These are phyloP conservation scores for Penicillium hesseltinei DNA, from an alignment of 2,329 filamentous ascomycete species.

Conservation along the genomic window DNA sequence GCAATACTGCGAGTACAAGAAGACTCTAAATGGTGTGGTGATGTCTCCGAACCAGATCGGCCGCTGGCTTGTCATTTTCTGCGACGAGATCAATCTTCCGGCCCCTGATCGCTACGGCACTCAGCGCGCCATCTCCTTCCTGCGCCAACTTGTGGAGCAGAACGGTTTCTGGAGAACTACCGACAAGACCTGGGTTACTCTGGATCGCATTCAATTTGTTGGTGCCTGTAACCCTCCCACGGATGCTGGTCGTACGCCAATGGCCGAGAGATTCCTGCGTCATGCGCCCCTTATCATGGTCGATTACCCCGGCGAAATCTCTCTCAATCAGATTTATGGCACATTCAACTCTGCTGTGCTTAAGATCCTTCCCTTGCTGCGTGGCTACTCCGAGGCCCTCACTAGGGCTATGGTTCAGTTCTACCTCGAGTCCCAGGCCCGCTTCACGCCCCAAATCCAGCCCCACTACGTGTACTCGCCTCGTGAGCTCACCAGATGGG, in stretches of 20 bases:
- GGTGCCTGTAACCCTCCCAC: constrained; percentile 98
- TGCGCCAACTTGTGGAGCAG: constrained; percentile 95
- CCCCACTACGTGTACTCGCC: constrained; percentile 99
- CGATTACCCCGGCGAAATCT: constrained; percentile 94
- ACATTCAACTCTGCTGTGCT: constrained; percentile 96
- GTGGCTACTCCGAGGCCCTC: constrained; percentile 88
- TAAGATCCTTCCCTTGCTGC: constrained; percentile 93
- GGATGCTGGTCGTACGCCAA: constrained; percentile 90
- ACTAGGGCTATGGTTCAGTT: constrained; percentile 98
- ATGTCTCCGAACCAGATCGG: constrained; percentile 96
- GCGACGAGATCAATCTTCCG: constrained; percentile 98
- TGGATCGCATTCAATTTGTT: constrained; percentile 98
- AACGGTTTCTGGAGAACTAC: constrained; percentile 98
- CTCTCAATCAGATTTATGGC: constrained; percentile 94
- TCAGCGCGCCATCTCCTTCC: constrained; percentile 93
- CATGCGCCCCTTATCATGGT: constrained; percentile 99
- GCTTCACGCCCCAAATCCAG: constrained; percentile 94
- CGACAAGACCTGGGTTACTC: constrained; percentile 95
- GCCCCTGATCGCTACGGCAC: constrained; percentile 97
- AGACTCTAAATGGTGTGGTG: constrained; percentile 93
- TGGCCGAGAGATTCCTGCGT: constrained; percentile 89
- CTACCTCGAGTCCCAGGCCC: constrained; percentile 88
- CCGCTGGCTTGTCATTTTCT: constrained; percentile 97
- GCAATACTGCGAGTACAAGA: constrained; percentile 99
- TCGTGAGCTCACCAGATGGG: constrained; percentile 96